phyloP scores from a whole-genome alignment of 345 rosid species.

The Hibiscus tridactylites region DNA sequence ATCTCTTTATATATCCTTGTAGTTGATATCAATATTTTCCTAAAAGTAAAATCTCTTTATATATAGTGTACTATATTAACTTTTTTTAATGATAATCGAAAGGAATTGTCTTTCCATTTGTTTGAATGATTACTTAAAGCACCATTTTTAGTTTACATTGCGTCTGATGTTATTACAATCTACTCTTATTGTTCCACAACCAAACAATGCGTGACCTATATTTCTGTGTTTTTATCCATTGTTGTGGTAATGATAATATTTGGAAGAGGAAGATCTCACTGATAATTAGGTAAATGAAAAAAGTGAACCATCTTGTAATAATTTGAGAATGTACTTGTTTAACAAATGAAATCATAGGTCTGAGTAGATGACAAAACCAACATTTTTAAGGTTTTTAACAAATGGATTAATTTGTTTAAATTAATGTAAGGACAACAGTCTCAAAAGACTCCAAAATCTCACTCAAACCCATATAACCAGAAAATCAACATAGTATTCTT shows the following conservation, averaged over 20 bases:
- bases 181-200: not conserved
- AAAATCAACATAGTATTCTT: constrained; percentile 14
- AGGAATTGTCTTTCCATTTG: not conserved
- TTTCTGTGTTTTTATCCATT: too few relatives aligned
- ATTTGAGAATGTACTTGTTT: constrained; percentile 18
- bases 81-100: not conserved
- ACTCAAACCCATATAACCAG: constrained; percentile 21
- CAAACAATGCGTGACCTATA: too few relatives aligned
- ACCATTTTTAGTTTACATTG: not conserved
- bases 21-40: not conserved
- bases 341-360: not conserved
- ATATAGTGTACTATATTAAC: not conserved
- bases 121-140: not conserved
- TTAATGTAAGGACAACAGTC: constrained; percentile 20
- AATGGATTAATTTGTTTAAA: not conserved
- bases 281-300: not conserved
- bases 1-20: not conserved
- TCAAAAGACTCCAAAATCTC: constrained; percentile 42
- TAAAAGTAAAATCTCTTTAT: not conserved
- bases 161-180: not conserved
- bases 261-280: not conserved
- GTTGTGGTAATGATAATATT: not conserved
- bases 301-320: constrained; percentile 28
- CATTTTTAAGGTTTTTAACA: not conserved
- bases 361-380: not conserved